Base-by-base conservation (phyloP, 1,284 basidiomycete genomes). In the Microbotryomycetes sp. region DNA sequence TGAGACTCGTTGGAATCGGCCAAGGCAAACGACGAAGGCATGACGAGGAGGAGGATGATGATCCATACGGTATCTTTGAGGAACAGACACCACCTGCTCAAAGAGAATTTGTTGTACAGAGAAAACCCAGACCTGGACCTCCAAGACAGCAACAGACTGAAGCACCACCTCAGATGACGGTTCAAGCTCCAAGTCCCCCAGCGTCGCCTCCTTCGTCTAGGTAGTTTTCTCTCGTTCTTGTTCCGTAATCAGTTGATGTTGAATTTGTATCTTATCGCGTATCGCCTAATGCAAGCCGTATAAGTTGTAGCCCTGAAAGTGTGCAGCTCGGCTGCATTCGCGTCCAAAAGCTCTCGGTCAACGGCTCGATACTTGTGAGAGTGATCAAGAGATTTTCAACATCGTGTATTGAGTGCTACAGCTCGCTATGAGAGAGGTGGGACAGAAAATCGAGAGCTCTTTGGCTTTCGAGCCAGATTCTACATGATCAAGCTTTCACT, bases 91-190 rank as follows among this genome's bases (percentile, higher is more conserved):
- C 45, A 25, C 42, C 59, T 7, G 55, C 19, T 6, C 57, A 66
- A 52, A 60, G 53, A 29, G 66, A 63, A n/a, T 68, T 68, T 59
- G 62, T 60, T 15, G 66, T 68, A 42, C 60, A 60, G 6, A 52
- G 66, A 15, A 68, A 68, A 25, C 65, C 59, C 5, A 56, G 62
- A 19, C 62, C 65, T 2, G 22, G 65, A 2, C 65, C 61, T n/a
- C n/a, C 6, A 47, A 48, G 1, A 42, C 46, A 30, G 22, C 30
- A 15, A 46, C 14, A 45, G 48, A 49, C 48, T 19, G 22, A n/a
- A 2, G 42, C 54, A 14, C 25, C 58, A 6, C 64, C 64, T 3
- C 60, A 63, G 29, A 58, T 66, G 12, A 63, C 61, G 3, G 61
- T 66, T 23, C 54, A 66, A 26, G 52, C 64, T 19, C 64, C 64